Base-by-base conservation (phyloP, 108 stramenopile species). In the Cylindrotheca closterium region DNA sequence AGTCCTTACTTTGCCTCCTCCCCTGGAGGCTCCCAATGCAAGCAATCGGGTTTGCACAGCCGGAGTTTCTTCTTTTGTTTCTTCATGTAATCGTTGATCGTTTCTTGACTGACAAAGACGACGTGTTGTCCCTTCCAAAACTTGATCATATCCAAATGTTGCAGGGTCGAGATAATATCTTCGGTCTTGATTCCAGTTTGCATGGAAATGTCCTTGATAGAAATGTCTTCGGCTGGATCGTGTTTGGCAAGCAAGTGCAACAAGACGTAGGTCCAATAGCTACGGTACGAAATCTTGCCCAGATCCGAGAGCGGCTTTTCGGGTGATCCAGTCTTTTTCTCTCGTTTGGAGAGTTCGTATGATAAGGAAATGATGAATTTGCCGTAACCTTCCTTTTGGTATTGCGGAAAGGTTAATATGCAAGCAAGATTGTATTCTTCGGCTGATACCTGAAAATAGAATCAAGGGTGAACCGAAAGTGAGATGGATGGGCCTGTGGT, bases 71-170 rank as follows among this genome's bases (percentile, higher is more conserved):
- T 89, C 30, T 78, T 80, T 81, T 79, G 61, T 72, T 87, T 77
- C 30, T 79, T 78, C 74, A 78, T 79, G 65, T 91, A 95, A 48
- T 87, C 75, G 27, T 80, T 66, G 53, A 96, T 75, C 22, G 73
- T 77, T 27, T 79, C 75, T 67, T 89, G 88, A 53, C 87, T 84
- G 61, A 93, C 92, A 67, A 86, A 87, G 17, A 96, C 82, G 12
- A 98, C 97, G 79, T 98, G 96, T 81, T 98, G 99, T 2, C 99
- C 99, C 78, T 97, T 99, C 96, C 97, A 98, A 61, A 88, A 89
- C 59, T 93, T 87, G 55, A 99, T 94, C 88, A 99, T 91, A 58
- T 93, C 91, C 54, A 98, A 67, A 28, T 75, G 82, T 63, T 97
- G 95, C 60, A 99, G 78, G 4, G 99, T 99, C 31, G 85, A 89